A percentile compares a stretch with the other conserved stretches of the same genome.
Evolutionary conservation across 2,329 filamentous ascomycete species (phyloP).

Genomic region (Pyrenochaeta sp.): DNA sequence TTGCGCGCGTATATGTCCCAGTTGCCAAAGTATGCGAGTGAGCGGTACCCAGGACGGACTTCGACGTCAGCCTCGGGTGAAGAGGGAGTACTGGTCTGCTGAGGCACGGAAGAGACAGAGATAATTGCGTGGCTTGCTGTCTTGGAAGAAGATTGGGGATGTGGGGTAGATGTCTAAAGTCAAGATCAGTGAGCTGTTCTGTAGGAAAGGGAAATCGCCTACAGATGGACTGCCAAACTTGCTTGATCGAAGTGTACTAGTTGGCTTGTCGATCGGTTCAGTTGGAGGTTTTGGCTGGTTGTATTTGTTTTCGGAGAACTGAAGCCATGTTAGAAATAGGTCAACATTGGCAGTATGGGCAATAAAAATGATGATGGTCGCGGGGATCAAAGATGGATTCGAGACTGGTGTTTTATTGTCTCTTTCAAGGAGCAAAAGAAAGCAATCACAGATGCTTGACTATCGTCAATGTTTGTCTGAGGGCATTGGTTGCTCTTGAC

Average conservation of each 20-base stretch:
- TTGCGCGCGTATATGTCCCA: conserved; percentile 88
- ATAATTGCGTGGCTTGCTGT: not conserved
- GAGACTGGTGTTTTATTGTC: not conserved
- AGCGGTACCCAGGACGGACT: conserved; percentile 19
- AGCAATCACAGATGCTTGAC: not conserved
- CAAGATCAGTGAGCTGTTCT: not conserved
- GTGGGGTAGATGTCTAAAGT: not conserved
- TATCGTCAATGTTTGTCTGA: not conserved
- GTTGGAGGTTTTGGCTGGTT: not conserved
- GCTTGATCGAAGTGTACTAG: not conserved
- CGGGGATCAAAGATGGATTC: not conserved
- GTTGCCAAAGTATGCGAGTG: conserved; percentile 76
- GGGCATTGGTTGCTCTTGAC: not conserved
- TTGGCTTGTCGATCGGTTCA: not conserved
- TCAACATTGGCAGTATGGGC: not conserved
- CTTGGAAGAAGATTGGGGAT: not conserved
- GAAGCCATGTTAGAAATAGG: not conserved
- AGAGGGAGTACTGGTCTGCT: not conserved
- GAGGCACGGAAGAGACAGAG: not conserved
- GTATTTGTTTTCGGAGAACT: not conserved
- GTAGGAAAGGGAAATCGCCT: not conserved
- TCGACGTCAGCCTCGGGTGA: not conserved
- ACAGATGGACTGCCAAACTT: not conserved
- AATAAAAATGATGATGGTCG: too few relatives aligned
- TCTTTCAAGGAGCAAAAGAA: not conserved